Percentiles rank a stretch among this genome's conserved stretches.
These are phyloP conservation scores for Barnettozyma sp. DNA, from an alignment of 805 yeast species.

Conservation along the genomic window DNA sequence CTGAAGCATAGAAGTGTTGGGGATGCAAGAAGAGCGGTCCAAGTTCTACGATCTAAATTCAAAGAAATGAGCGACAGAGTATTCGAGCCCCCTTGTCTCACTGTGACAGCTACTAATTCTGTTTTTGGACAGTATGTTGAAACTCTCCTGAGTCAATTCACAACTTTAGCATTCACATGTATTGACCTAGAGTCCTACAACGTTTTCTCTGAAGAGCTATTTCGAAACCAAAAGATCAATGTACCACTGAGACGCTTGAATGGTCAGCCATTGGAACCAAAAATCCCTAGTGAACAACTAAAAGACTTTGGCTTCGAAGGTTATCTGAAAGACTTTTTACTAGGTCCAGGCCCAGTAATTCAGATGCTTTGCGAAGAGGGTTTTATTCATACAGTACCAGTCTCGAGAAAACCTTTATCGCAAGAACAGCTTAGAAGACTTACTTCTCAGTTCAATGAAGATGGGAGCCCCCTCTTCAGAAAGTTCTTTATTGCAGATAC, in stretches of 20 bases:
- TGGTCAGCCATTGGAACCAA: conserved; percentile 16
- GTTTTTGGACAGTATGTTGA: conserved; percentile 51
- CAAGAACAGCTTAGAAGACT: conserved; percentile 33
- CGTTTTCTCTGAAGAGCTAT: conserved; percentile 35
- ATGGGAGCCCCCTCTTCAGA: conserved; percentile 41
- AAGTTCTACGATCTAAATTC: conserved; percentile 33
- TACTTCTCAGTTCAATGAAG: conserved; percentile 23
- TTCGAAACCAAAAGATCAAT: conserved; percentile 32
- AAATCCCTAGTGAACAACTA: conserved; percentile 31
- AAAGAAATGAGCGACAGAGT: conserved; percentile 36
- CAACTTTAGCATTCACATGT: conserved; percentile 60
- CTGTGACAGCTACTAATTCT: conserved; percentile 47
- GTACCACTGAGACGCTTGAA: conserved; percentile 51
- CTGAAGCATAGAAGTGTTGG: conserved; percentile 6
- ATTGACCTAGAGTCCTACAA: conserved; percentile 43
- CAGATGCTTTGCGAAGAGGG: conserved; percentile 58
- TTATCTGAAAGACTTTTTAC: conserved; percentile 58
- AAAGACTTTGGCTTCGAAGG: conserved; percentile 68
- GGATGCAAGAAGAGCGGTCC: conserved; percentile 32
- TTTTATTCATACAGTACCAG: conserved; percentile 55
- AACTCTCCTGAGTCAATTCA: conserved; percentile 44
- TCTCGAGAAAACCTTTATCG: conserved; percentile 41
- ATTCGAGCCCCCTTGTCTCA: conserved; percentile 69
- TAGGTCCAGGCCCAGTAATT: conserved; percentile 68
- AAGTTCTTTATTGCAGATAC: conserved; percentile 57